Percentiles rank a stretch among this genome's conserved stretches.
These are phyloP conservation scores for Neurospora sp. DNA, from an alignment of 495 filamentous ascomycete genomes.

Conservation along the genomic window DNA sequence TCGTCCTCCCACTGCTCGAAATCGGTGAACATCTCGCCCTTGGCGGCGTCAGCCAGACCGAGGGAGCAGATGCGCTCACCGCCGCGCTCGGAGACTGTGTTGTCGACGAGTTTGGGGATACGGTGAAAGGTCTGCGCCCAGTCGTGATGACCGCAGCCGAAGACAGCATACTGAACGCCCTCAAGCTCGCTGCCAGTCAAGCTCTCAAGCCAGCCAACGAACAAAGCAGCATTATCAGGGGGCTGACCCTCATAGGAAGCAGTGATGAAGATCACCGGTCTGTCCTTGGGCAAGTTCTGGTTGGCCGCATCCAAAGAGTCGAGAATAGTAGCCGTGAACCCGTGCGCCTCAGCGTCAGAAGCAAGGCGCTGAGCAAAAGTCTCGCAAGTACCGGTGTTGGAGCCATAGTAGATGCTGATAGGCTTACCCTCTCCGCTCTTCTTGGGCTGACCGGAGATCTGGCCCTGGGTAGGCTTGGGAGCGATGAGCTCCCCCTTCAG, in stretches of 20 bases:
- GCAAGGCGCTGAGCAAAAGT: conserved; percentile 54
- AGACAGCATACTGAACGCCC: conserved; percentile 53
- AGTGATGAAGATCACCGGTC: conserved; percentile 57
- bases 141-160: conserved; percentile 51
- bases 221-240: conserved; percentile 62
- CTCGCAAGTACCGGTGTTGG: conserved; percentile 70
- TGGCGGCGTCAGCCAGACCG: conserved; percentile 52
- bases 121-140: conserved; percentile 66
- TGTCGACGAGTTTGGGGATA: conserved; percentile 56
- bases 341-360: conserved; percentile 45
- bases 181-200: conserved; percentile 41
- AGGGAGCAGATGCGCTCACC: conserved; percentile 38
- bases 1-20: conserved; percentile 66
- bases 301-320: conserved; percentile 52
- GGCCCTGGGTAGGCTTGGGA: conserved; percentile 2
- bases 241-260: conserved; percentile 69
- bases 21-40: conserved; percentile 55
- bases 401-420: conserved; percentile 62
- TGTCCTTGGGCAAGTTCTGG: conserved; percentile 48
- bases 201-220: conserved; percentile 53
- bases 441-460: conserved; percentile 6
- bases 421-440: conserved; percentile 18
- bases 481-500: conserved; percentile 24
- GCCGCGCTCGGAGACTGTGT: conserved; percentile 40
- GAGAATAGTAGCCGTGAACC: conserved; percentile 45